Percentiles rank a stretch among this genome's conserved stretches.
Evolutionary conservation across 129 eudicot genomes (phyloP).

Genomic region (Erigeron canadensis): DNA sequence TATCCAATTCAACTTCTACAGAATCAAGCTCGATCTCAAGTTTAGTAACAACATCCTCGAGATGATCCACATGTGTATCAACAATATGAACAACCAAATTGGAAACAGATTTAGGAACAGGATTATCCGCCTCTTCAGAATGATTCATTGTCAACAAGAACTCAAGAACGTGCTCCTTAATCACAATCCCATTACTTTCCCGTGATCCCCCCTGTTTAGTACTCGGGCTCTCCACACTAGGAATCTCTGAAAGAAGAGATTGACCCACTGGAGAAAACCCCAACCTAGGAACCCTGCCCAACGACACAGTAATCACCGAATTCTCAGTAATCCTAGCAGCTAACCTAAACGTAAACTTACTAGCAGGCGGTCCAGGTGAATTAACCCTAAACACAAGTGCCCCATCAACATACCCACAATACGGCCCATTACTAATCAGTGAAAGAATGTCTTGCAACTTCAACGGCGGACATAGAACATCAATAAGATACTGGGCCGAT

Average conservation of each 20-base stretch:
- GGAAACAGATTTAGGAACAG: conserved; percentile 84
- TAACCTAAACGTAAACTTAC: conserved; percentile 76
- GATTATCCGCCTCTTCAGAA: conserved; percentile 97
- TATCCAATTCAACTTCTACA: conserved; percentile 81
- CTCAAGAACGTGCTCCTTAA: conserved; percentile 88
- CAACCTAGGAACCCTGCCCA: conserved; percentile 41
- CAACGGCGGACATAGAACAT: conserved; percentile 88
- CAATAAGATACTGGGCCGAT: conserved; percentile 83
- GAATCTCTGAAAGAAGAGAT: conserved; percentile 37
- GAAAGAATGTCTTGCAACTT: conserved; percentile 92
- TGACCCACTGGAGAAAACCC: conserved; percentile 41
- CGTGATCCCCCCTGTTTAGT: conserved; percentile 33
- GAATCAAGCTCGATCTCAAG: conserved; percentile 95
- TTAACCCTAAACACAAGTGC: conserved; percentile 94
- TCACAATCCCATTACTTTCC: conserved; percentile 60
- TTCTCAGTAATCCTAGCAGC: conserved; percentile 92
- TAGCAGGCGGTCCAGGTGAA: conserved; percentile 87
- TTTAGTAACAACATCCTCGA: conserved; percentile 86
- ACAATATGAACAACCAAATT: conserved; percentile 89
- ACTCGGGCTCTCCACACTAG: conserved; percentile 43
- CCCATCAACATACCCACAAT: conserved; percentile 93
- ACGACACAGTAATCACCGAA: conserved; percentile 48
- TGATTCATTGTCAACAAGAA: conserved; percentile 91
- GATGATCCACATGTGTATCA: conserved; percentile 96
- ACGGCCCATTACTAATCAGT: conserved; percentile 85